Conservation (phyloP, 805 yeast species). For the Starmerella riodocensis region DNA sequence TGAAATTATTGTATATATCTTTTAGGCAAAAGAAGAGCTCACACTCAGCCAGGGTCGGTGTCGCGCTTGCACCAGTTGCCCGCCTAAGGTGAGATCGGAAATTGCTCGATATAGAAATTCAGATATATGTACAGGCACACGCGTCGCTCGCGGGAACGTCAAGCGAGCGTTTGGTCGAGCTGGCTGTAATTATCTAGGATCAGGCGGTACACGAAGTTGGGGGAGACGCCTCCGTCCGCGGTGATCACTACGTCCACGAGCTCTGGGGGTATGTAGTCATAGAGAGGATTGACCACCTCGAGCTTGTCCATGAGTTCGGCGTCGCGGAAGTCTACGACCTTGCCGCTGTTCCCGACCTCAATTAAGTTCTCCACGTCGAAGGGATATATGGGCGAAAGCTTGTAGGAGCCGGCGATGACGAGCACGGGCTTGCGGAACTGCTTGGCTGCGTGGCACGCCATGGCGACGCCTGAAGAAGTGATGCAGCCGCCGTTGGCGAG, state of each 20-base stretch:
- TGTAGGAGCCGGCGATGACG: constrained; percentile 87
- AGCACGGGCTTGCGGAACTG: constrained; percentile 93
- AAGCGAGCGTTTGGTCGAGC: constrained; percentile 39
- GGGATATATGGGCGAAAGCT: constrained; percentile 85
- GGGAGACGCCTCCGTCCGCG: constrained; percentile 92
- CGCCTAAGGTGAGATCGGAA: too few species aligned
- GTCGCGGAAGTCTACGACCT: constrained; percentile 65
- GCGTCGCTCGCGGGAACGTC: neutral
- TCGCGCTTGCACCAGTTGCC: too few species aligned
- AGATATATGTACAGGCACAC: neutral
- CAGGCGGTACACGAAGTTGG: constrained; percentile 87
- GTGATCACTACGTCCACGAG: constrained; percentile 88
- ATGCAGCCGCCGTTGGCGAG: constrained; percentile 94
- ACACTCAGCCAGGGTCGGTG: too few species aligned
- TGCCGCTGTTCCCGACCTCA: constrained; percentile 89
- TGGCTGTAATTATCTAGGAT: constrained; percentile 86
- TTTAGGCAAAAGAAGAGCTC: too few species aligned
- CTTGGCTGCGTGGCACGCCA: constrained; percentile 91
- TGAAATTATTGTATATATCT: too few species aligned
- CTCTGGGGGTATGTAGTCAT: constrained; percentile 88
- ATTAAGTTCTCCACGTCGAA: constrained; percentile 70
- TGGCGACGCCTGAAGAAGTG: constrained; percentile 77
- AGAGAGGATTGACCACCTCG: constrained; percentile 74
- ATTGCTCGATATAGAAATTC: neutral
- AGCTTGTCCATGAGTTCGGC: constrained; percentile 55